Evolutionary conservation across 2,329 filamentous ascomycete species (phyloP).

Genomic region (Exserohilum rostratum): DNA sequence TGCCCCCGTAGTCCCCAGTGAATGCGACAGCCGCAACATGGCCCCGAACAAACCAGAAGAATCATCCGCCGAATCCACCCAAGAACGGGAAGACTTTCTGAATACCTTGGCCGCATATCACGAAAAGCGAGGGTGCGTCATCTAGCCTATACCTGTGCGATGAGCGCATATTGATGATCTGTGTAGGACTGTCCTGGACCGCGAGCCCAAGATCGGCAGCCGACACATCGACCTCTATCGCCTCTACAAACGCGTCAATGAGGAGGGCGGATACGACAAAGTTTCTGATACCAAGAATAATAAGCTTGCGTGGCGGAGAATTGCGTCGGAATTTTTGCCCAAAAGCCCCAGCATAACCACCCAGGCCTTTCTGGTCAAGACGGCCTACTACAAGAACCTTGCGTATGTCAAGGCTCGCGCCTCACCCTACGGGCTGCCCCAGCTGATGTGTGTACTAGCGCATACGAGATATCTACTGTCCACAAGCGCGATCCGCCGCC

Average conservation of each 20-base stretch:
- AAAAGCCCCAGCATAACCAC: conserved; percentile 74
- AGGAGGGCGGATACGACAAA: conserved; percentile 83
- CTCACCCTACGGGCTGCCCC: neutral
- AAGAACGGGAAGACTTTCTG: conserved; percentile 82
- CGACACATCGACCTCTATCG: conserved; percentile 78
- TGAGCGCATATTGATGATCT: conserved; percentile 31
- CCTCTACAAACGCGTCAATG: conserved; percentile 77
- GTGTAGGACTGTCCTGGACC: conserved; percentile 71
- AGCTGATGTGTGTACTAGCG: conserved; percentile 48
- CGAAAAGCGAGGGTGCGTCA: conserved; percentile 70
- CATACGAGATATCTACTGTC: conserved; percentile 81
- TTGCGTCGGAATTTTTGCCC: conserved; percentile 78
- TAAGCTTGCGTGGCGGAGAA: conserved; percentile 83
- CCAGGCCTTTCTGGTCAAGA: conserved; percentile 85
- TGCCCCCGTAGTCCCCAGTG: conserved; percentile 21
- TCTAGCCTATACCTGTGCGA: conserved; percentile 21
- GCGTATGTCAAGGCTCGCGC: conserved; percentile 54
- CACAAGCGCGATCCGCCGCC: conserved; percentile 83
- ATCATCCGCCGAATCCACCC: conserved; percentile 54
- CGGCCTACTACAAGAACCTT: conserved; percentile 87
- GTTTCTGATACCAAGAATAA: conserved; percentile 70
- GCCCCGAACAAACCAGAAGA: conserved; percentile 53
- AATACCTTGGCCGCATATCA: conserved; percentile 75
- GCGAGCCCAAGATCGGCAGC: conserved; percentile 79
- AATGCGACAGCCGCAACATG: conserved; percentile 51